Percentiles rank a stretch among this genome's conserved stretches.
Conservation (phyloP, 2,329 filamentous ascomycete species). For the Alternaria sp. region DNA sequence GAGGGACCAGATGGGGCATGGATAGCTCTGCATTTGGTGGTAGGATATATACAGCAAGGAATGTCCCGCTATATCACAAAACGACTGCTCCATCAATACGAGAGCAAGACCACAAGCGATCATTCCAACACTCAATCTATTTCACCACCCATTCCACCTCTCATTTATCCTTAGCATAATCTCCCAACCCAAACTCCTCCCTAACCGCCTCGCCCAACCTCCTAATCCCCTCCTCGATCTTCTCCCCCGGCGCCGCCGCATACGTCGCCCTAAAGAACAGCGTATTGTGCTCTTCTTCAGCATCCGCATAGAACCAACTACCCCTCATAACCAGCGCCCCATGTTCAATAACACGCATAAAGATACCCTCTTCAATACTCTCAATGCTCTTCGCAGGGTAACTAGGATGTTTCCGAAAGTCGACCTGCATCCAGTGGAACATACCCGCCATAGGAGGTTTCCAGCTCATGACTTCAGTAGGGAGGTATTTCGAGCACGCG, state of each 20-base stretch:
- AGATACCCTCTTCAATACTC: constrained; percentile 84
- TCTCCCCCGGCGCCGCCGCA: constrained; percentile 70
- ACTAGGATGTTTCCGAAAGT: constrained; percentile 70
- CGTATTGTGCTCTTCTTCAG: constrained; percentile 61
- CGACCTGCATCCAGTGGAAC: constrained; percentile 86
- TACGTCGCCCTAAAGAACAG: constrained; percentile 92
- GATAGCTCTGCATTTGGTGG: neutral
- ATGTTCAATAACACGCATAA: constrained; percentile 74
- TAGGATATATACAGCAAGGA: neutral
- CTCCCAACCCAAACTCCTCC: constrained; percentile 60
- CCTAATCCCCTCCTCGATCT: constrained; percentile 58
- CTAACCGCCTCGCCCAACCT: constrained; percentile 78
- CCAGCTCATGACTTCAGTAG: constrained; percentile 78
- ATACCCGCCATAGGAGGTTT: constrained; percentile 83
- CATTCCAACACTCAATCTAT: neutral
- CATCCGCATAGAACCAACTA: constrained; percentile 88
- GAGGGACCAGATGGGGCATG: neutral
- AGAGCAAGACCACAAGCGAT: neutral
- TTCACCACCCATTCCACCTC: neutral
- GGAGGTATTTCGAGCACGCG: constrained; percentile 80
- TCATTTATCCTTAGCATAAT: constrained; percentile 12
- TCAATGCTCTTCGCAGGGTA: constrained; percentile 58
- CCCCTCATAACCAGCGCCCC: constrained; percentile 83
- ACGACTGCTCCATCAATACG: neutral
- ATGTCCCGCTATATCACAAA: neutral